Evolutionary conservation across 306 rosid species (phyloP).

Genomic region (Castanea crenata): DNA sequence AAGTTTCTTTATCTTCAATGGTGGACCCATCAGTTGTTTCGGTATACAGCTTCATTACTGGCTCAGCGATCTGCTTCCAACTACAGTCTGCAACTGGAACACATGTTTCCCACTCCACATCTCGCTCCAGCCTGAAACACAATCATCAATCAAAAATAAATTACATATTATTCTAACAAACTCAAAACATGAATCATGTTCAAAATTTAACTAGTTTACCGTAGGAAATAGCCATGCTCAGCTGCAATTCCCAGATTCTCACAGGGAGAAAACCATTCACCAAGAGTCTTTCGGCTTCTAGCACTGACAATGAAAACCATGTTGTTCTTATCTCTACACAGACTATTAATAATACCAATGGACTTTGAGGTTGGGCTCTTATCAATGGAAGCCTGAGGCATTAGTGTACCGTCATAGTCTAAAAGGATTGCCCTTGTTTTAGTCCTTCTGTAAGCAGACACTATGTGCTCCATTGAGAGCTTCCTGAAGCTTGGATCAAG

Average conservation of each 20-base stretch:
- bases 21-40: constrained; percentile 83
- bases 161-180: background rate
- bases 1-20: constrained; percentile 66
- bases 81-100: constrained; percentile 46
- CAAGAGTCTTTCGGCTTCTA: constrained; percentile 52
- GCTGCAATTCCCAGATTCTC: constrained; percentile 80
- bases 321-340: constrained; percentile 70
- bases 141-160: constrained; percentile 5
- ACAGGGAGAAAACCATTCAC: constrained; percentile 77
- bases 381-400: constrained; percentile 69
- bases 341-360: constrained; percentile 50
- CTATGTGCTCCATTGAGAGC: constrained; percentile 75
- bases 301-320: constrained; percentile 79
- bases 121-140: constrained; percentile 42
- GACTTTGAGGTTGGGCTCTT: constrained; percentile 63
- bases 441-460: constrained; percentile 68
- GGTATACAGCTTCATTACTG: constrained; percentile 74
- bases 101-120: constrained; percentile 65
- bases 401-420: constrained; percentile 81
- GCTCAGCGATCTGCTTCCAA: constrained; percentile 77
- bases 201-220: constrained; percentile 32
- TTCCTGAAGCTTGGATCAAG: constrained; percentile 79
- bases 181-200: background rate
- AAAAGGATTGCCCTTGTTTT: constrained; percentile 67
- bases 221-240: constrained; percentile 80